Conservation (phyloP, 2,329 filamentous ascomycete genomes). For the Pleomassaria siparia region DNA sequence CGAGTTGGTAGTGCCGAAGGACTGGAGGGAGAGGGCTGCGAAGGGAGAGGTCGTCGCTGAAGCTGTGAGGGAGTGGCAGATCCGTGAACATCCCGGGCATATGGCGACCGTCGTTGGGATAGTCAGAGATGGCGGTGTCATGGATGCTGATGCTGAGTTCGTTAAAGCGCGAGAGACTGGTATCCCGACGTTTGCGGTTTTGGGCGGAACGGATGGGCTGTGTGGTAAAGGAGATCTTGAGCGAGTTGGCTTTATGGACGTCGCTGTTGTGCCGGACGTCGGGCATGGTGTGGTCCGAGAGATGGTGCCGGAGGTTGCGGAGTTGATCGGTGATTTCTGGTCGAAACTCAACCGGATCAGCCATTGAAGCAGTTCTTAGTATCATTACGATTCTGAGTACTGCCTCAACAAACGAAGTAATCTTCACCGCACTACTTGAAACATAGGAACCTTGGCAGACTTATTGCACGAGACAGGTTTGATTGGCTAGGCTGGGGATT, state of each 20-base stretch:
- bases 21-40: slow-evolving; percentile 49
- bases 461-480: no score
- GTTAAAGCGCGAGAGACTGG: slow-evolving; percentile 22
- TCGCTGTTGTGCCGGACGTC: slow-evolving; percentile 40
- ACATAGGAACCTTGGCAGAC: no score
- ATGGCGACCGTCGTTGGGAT: slow-evolving; percentile 49
- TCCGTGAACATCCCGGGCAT: slow-evolving; percentile 50
- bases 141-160: slow-evolving; percentile 44
- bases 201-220: slow-evolving; percentile 44
- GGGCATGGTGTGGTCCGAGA: slow-evolving; percentile 48
- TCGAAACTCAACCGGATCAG: background rate
- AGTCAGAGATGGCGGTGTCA: slow-evolving; percentile 49
- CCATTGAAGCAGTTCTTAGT: no score
- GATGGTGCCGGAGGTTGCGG: slow-evolving; percentile 41
- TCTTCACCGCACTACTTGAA: no score
- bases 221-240: slow-evolving; percentile 36
- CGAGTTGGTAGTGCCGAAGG: slow-evolving; percentile 42
- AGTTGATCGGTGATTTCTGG: slow-evolving; percentile 36
- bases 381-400: no score
- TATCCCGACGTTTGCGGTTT: slow-evolving; percentile 31
- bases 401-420: no score
- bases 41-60: slow-evolving; percentile 51
- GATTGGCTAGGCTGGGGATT: no score
- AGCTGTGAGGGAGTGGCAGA: slow-evolving; percentile 53
- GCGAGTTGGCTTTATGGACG: slow-evolving; percentile 37